Evolutionary conservation across 257 asterid species (phyloP).

Genomic region (Cinchona pubescens): DNA sequence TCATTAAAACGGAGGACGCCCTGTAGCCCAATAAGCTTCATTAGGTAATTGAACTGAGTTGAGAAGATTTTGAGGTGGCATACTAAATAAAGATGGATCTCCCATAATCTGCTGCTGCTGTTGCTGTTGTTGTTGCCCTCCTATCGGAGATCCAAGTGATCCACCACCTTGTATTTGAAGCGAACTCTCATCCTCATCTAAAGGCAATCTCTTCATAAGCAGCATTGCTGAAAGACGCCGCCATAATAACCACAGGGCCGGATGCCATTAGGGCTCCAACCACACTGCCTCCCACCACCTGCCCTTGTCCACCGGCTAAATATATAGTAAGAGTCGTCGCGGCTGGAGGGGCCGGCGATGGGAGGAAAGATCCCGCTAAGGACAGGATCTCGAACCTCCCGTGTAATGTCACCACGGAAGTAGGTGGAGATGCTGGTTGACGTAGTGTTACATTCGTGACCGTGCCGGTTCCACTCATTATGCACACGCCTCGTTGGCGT

Average conservation of each 20-base stretch:
- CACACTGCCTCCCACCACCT: constrained; percentile 87
- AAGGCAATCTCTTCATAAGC: constrained; percentile 83
- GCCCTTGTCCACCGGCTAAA: constrained; percentile 90
- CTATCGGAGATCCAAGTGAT: constrained; percentile 27
- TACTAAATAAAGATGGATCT: constrained; percentile 33
- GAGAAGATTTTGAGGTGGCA: constrained; percentile 35
- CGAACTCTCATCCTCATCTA: constrained; percentile 62
- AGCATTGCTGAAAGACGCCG: constrained; percentile 89
- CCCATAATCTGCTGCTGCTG: constrained; percentile 31
- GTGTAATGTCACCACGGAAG: constrained; percentile 67
- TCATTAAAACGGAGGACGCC: constrained; percentile 42
- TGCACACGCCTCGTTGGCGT: constrained; percentile 85
- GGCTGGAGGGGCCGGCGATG: constrained; percentile 87
- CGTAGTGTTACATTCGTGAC: constrained; percentile 74
- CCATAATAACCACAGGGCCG: constrained; percentile 86
- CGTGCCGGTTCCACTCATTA: constrained; percentile 78
- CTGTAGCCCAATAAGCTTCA: constrained; percentile 43
- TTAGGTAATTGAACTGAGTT: constrained; percentile 40
- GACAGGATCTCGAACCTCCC: constrained; percentile 88
- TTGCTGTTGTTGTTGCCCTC: constrained; percentile 26
- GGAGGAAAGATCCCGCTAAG: constrained; percentile 70
- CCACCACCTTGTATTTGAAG: constrained; percentile 33
- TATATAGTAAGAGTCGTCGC: constrained; percentile 73
- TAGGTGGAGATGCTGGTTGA: constrained; percentile 83
- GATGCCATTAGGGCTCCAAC: constrained; percentile 80